Evolutionary conservation across 2,329 filamentous ascomycete genomes (phyloP).

Genomic region (Nakataea oryzae): DNA sequence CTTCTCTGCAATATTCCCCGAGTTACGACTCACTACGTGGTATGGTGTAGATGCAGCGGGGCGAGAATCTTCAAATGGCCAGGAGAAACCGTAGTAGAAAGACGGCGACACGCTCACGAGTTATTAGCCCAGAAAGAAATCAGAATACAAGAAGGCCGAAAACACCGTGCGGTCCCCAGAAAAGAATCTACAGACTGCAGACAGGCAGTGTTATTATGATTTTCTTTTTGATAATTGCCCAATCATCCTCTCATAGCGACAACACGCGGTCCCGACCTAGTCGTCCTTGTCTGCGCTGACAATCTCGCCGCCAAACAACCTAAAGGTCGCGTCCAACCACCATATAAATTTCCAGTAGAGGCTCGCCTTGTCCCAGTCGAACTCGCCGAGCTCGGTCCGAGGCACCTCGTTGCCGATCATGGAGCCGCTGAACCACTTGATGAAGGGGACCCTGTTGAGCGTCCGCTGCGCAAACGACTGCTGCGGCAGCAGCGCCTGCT

Average conservation of each 20-base stretch:
- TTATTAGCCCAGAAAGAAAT: not conserved
- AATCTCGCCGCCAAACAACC: constrained; percentile 49
- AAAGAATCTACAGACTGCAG: not conserved
- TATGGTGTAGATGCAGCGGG: too few species aligned
- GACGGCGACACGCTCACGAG: not conserved
- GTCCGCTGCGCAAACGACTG: constrained; percentile 54
- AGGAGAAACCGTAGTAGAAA: not conserved
- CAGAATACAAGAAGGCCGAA: not conserved
- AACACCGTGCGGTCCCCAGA: not conserved
- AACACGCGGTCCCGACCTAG: constrained; percentile 15
- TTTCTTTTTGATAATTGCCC: not conserved
- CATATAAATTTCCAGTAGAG: constrained; percentile 59
- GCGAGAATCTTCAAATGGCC: not conserved
- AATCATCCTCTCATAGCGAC: not conserved
- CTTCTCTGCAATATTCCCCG: too few species aligned
- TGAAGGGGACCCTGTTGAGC: constrained; percentile 54
- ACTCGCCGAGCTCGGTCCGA: constrained; percentile 59
- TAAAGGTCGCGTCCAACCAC: constrained; percentile 48
- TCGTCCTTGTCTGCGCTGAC: constrained; percentile 49
- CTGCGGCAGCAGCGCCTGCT: constrained; percentile 61
- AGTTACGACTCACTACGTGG: too few species aligned
- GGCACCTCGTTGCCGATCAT: constrained; percentile 72
- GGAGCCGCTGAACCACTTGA: constrained; percentile 61
- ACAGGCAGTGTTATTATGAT: not conserved
- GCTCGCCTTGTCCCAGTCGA: constrained; percentile 63